These are phyloP conservation scores for Globisporangium carolinianum DNA, from an alignment of 352 stramenopile genomes.

Conservation along the genomic window DNA sequence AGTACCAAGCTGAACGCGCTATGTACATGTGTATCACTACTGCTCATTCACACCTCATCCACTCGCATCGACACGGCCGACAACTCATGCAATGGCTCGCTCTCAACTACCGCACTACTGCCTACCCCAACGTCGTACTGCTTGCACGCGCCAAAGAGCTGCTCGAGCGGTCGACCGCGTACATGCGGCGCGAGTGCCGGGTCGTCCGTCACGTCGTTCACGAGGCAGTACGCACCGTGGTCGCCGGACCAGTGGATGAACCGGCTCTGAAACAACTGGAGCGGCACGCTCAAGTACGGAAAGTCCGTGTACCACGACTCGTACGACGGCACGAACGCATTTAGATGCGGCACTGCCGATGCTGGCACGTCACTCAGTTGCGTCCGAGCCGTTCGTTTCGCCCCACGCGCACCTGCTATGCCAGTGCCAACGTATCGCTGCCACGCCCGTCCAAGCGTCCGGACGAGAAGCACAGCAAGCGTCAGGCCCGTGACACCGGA, in stretches of 20 bases:
- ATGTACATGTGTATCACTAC: no score
- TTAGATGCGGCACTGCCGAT: slow-evolving; percentile 38
- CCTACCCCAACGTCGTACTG: slow-evolving; percentile 26
- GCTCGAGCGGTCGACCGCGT: slow-evolving; percentile 29
- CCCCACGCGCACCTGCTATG: slow-evolving; percentile 6
- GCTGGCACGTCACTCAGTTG: slow-evolving; percentile 35
- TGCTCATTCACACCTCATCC: no score
- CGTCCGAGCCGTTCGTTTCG: slow-evolving; percentile 12
- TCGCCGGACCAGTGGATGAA: slow-evolving; percentile 56
- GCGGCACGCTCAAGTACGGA: slow-evolving; percentile 49
- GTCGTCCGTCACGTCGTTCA: slow-evolving; percentile 56
- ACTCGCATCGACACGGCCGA: no score
- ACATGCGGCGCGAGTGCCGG: slow-evolving; percentile 30
- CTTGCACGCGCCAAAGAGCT: slow-evolving; percentile 59
- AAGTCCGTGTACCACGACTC: slow-evolving; percentile 72
- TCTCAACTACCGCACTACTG: no score
- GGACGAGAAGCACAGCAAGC: slow-evolving; percentile 24
- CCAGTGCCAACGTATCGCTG: slow-evolving; percentile 29
- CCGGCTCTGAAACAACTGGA: slow-evolving; percentile 39
- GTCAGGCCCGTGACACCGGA: slow-evolving; percentile 24
- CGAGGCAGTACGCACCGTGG: slow-evolving; percentile 47
- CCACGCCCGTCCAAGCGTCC: slow-evolving; percentile 28
- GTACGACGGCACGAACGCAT: slow-evolving; percentile 53
- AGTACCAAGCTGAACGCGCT: no score
- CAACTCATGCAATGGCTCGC: no score